Conservation (phyloP, 768 basidiomycete genomes). For the Trametes coccinea region DNA sequence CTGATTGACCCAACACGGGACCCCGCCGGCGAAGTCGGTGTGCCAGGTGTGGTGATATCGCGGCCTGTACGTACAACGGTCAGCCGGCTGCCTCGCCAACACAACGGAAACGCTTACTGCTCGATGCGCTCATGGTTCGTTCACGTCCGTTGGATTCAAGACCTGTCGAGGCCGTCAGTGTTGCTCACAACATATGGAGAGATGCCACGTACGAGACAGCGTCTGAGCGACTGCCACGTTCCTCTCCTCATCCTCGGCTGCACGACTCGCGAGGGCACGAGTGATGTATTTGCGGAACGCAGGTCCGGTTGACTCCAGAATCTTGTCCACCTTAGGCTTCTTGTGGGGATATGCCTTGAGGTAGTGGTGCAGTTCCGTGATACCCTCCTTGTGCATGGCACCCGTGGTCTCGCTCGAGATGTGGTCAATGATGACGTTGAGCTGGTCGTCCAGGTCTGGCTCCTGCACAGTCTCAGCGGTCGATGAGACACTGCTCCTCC, state of each 20-base stretch:
- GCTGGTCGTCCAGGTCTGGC: slow-evolving; percentile 83
- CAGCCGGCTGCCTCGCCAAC: not conserved
- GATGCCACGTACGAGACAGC: slow-evolving; percentile 61
- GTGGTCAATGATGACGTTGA: slow-evolving; percentile 80
- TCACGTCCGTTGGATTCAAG: slow-evolving; percentile 58
- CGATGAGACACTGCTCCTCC: slow-evolving; percentile 70
- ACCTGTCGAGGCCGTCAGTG: slow-evolving; percentile 40
- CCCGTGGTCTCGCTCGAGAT: slow-evolving; percentile 89
- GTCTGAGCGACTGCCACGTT: slow-evolving; percentile 82
- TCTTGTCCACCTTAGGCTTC: slow-evolving; percentile 77
- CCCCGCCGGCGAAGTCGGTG: slow-evolving; percentile 23
- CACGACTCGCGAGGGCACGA: slow-evolving; percentile 81
- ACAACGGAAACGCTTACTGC: slow-evolving; percentile 17
- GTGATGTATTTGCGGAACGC: slow-evolving; percentile 92
- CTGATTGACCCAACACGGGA: slow-evolving; percentile 8
- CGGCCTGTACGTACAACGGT: slow-evolving; percentile 3
- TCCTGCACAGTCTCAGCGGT: slow-evolving; percentile 64
- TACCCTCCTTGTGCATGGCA: slow-evolving; percentile 89
- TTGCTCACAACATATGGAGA: not conserved
- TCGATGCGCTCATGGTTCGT: slow-evolving; percentile 32
- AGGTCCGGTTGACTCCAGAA: slow-evolving; percentile 85
- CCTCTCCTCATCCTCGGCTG: slow-evolving; percentile 84
- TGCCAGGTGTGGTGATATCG: slow-evolving; percentile 17
- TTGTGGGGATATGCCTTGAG: slow-evolving; percentile 89
- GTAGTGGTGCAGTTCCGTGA: slow-evolving; percentile 93